Conservation (phyloP, 2,329 filamentous ascomycete genomes). For the Cladosporium phlei region DNA sequence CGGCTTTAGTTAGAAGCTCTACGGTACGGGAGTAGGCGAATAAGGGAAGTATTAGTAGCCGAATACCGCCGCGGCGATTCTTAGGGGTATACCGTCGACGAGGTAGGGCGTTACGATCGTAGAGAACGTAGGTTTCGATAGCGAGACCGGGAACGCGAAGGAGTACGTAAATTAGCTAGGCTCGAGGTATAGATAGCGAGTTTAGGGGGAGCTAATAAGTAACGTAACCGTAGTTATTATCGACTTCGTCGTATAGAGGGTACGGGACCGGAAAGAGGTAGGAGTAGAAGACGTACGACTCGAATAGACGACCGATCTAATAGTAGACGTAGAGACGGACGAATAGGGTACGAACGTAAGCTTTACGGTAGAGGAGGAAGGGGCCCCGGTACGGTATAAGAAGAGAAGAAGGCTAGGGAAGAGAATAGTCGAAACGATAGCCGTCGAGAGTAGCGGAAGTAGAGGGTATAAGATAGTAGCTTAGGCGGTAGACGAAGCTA, state of each 20-base stretch:
- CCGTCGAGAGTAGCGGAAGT: background rate
- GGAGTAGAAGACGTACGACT: background rate
- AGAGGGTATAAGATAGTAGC: too few relatives aligned
- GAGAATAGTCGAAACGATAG: background rate
- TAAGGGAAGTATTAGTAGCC: conserved; percentile 1
- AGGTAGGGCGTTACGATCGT: background rate
- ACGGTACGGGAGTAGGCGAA: background rate
- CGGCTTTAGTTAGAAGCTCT: conserved; percentile 3
- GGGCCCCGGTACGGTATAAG: background rate
- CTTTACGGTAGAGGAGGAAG: too few relatives aligned
- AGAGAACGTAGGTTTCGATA: background rate
- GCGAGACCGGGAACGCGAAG: background rate
- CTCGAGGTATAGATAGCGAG: background rate
- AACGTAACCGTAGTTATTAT: background rate
- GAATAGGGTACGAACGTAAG: background rate
- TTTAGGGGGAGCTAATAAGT: background rate
- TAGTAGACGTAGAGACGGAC: too few relatives aligned
- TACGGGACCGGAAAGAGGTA: background rate
- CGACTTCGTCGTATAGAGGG: background rate
- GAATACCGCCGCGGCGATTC: background rate
- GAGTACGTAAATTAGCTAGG: background rate
- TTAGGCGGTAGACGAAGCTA: too few relatives aligned
- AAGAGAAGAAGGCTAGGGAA: background rate
- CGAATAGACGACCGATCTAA: background rate
- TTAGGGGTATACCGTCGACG: background rate